Conservation (phyloP, 2,329 filamentous ascomycete genomes). For the Fusarium equiseti region DNA sequence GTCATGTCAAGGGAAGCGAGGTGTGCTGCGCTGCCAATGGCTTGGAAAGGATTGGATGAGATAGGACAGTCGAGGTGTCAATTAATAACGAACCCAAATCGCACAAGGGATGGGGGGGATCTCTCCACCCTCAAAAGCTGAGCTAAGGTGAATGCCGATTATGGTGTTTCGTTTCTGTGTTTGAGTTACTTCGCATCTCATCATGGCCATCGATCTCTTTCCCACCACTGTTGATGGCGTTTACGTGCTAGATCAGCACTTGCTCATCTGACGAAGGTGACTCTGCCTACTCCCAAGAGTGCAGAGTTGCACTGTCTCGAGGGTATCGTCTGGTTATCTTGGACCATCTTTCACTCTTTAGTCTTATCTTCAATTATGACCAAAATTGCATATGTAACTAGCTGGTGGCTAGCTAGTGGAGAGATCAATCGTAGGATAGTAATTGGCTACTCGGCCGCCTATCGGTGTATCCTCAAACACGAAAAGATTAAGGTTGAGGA, state of each 20-base stretch:
- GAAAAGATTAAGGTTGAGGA: conserved; percentile 2
- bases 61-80: conserved; percentile 7
- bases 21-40: conserved; percentile 20
- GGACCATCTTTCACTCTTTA: not conserved
- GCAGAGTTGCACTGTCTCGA: not conserved
- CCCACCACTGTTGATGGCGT: conserved; percentile 27
- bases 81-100: conserved; percentile 10
- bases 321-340: not conserved
- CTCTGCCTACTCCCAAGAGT: conserved; percentile 11
- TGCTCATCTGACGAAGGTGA: conserved; percentile 31
- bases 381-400: conserved; percentile 5
- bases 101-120: not conserved
- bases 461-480: conserved; percentile 3
- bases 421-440: conserved; percentile 13
- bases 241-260: conserved; percentile 19
- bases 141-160: conserved; percentile 8
- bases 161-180: conserved; percentile 12
- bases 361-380: conserved; percentile 5
- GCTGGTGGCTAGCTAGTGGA: conserved; percentile 9
- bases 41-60: conserved; percentile 17
- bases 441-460: conserved; percentile 5
- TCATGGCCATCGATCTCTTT: conserved; percentile 21
- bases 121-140: not conserved
- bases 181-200: conserved; percentile 29
- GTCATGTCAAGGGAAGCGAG: conserved; percentile 31